Conservation (phyloP, 371 early-diverging fungal genomes). For the Mortierella polycephala region DNA sequence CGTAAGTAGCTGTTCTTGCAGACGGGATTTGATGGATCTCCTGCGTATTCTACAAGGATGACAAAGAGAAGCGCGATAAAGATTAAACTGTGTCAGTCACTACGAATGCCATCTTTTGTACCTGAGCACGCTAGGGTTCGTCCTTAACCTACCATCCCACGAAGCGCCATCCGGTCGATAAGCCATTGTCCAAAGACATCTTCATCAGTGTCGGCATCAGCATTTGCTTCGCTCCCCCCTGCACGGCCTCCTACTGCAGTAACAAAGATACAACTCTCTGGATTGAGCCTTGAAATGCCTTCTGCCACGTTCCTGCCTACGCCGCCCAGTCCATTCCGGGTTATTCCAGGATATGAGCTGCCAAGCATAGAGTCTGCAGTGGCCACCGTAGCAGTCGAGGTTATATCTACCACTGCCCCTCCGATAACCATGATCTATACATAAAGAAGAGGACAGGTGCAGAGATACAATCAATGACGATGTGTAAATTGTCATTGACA, state of each 20-base stretch:
- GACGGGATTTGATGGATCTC: slow-evolving; percentile 39
- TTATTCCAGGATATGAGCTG: slow-evolving; percentile 82
- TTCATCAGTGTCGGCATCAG: slow-evolving; percentile 10
- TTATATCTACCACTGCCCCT: slow-evolving; percentile 86
- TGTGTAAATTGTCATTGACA: not conserved
- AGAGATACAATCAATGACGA: not conserved
- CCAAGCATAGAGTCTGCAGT: slow-evolving; percentile 38
- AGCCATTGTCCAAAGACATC: slow-evolving; percentile 74
- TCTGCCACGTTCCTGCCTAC: slow-evolving; percentile 94
- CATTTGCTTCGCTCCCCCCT: not conserved
- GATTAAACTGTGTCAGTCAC: not conserved
- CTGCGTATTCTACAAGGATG: slow-evolving; percentile 29
- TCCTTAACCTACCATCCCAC: slow-evolving; percentile 64
- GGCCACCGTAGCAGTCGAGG: slow-evolving; percentile 54
- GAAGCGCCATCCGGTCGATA: slow-evolving; percentile 59
- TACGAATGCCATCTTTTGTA: not conserved
- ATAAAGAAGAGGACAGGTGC: not conserved
- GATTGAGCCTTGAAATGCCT: slow-evolving; percentile 75
- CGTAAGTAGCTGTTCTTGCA: slow-evolving; percentile 73
- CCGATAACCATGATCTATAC: slow-evolving; percentile 79
- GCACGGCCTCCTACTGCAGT: slow-evolving; percentile 69
- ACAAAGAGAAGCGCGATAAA: not conserved
- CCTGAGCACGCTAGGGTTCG: not conserved
- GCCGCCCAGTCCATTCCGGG: slow-evolving; percentile 80
- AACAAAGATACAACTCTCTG: slow-evolving; percentile 64